phyloP scores from a whole-genome alignment of 2,329 filamentous ascomycete species.

The Verticillium klebahnii region DNA sequence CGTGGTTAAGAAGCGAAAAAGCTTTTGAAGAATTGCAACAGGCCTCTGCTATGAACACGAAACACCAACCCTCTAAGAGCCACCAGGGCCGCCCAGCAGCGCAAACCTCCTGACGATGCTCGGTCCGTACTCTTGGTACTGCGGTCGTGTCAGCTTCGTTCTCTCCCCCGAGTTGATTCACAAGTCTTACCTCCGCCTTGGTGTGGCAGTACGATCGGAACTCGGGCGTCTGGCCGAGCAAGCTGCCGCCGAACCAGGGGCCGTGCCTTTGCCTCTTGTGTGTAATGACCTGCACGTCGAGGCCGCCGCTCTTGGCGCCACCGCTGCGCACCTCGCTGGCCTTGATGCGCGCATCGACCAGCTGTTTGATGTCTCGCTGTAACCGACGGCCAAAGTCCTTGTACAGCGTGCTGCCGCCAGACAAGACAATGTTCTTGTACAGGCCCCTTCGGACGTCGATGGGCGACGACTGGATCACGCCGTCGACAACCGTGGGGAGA shows the following conservation, averaged over 20 bases:
- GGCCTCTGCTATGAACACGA: constrained; percentile 1
- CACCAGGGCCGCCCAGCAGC: constrained; percentile 84
- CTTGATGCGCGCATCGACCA: constrained; percentile 89
- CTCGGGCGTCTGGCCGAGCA: constrained; percentile 95
- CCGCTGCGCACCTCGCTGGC: constrained; percentile 89
- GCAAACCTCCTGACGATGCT: constrained; percentile 95
- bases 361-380: constrained; percentile 93
- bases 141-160: constrained; percentile 13
- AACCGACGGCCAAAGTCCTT: constrained; percentile 96
- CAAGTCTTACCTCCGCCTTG: constrained; percentile 60
- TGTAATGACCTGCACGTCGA: constrained; percentile 95
- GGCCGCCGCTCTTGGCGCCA: constrained; percentile 84
- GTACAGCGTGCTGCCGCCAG: constrained; percentile 94
- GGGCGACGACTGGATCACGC: constrained; percentile 93
- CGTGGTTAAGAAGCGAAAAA: background rate
- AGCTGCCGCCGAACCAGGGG: constrained; percentile 96
- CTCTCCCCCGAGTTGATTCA: background rate
- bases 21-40: background rate
- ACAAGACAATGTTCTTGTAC: constrained; percentile 99
- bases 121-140: constrained; percentile 94
- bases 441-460: constrained; percentile 95
- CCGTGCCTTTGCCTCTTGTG: constrained; percentile 97
- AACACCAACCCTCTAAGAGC: constrained; percentile 47
- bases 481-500: constrained; percentile 88
- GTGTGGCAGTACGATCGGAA: constrained; percentile 99